Base-by-base conservation (phyloP, 1,284 basidiomycete species). In the Schizopora paradoxa region DNA sequence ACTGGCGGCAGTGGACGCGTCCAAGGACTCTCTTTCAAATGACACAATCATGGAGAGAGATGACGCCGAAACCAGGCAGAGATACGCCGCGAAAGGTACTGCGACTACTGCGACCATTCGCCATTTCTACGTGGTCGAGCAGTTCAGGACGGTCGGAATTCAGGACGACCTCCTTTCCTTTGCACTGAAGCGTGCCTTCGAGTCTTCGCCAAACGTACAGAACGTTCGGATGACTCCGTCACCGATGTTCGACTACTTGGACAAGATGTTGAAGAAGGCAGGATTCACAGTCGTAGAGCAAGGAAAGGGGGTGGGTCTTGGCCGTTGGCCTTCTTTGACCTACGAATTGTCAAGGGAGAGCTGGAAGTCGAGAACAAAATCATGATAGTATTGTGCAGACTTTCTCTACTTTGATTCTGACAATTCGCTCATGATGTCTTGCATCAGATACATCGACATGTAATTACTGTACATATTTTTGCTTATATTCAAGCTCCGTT, bases 121-220 rank as follows among this genome's bases (percentile, higher is more conserved):
- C 22, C 89, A 91, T 60, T 79, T 90, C 58, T 82, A 77, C 55
- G 75, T 88, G 31, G 80, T 86, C 41, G 77, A 81, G 47, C 69
- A 66, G 5, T 86, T 78, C 57, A 73, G 85, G 34, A 55, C 54
- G 5, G 65, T 73, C 10, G 69, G 69, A 4, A 69, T 86, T 31
- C 83, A 86, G 55, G 66, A 76, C 11, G 87, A 90, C 58, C 63
- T 91, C 19, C 63, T 91, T 10, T 56, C 67, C 16, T 69, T 77
- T 54, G 84, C 81, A 0, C 60, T 82, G 10, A 63, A 69, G 32
- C 69, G 73, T 49, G 76, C 77, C 6, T 89, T 90, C 58, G 59
- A 65, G 7, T 55, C 61, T 5, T 62, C 70, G 43, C 45, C 57
- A 7, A 61, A 57, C 16, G 61, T 83, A 41, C 58, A 72, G 49